These are phyloP conservation scores for Rhynchosporium graminicola DNA, from an alignment of 2,329 filamentous ascomycete genomes.

Conservation along the genomic window DNA sequence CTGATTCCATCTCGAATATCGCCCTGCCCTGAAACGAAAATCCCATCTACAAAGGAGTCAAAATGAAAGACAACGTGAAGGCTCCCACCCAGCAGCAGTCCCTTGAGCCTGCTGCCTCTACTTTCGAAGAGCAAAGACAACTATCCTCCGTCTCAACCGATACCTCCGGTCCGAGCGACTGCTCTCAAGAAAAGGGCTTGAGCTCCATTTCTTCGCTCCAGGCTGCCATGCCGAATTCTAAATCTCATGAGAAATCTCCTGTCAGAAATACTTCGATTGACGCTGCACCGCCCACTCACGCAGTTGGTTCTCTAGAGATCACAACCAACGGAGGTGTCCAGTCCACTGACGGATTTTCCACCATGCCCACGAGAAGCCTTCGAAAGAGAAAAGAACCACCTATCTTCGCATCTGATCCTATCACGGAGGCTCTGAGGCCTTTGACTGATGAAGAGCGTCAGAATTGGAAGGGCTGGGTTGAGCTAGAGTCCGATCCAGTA, in stretches of 20 bases:
- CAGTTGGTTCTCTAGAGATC: background rate
- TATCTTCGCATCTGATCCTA: conserved; percentile 14
- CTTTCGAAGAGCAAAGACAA: background rate
- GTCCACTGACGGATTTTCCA: background rate
- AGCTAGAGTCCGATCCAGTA: conserved; percentile 89
- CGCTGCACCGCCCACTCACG: background rate
- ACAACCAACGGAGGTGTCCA: background rate
- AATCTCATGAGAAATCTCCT: background rate
- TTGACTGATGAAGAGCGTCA: conserved; percentile 54
- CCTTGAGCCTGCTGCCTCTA: background rate
- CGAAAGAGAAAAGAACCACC: conserved; percentile 18
- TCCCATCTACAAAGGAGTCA: background rate
- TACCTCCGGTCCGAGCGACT: background rate
- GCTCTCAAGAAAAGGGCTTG: background rate
- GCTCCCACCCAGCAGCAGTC: background rate
- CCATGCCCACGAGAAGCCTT: background rate
- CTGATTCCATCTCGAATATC: background rate
- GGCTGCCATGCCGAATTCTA: background rate
- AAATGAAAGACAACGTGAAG: background rate
- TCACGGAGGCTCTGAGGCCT: conserved; percentile 44
- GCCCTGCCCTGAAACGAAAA: background rate
- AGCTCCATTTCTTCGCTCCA: background rate
- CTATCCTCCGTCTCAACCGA: background rate
- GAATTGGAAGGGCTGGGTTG: conserved; percentile 73
- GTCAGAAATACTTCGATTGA: background rate